phyloP scores from a whole-genome alignment of 2,329 filamentous ascomycete genomes.

The Tolypocladium pustulatum region DNA sequence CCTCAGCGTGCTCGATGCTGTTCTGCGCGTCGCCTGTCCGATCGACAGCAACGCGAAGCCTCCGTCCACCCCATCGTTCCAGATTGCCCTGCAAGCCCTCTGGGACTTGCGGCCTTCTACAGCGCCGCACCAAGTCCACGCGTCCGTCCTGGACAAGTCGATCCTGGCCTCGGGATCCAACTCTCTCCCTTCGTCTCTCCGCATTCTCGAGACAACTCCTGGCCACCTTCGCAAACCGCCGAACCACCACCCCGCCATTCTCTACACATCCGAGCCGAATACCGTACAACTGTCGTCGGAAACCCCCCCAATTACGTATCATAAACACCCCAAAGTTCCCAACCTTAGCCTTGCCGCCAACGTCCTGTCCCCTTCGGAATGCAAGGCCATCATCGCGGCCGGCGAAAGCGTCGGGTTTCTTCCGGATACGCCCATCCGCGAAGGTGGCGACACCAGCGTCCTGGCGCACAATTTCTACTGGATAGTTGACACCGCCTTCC shows the following conservation, averaged over 20 bases:
- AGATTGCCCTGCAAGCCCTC: slow-evolving; percentile 46
- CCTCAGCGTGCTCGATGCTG: slow-evolving; percentile 50
- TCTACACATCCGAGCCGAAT: slow-evolving; percentile 50
- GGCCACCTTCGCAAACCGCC: slow-evolving; percentile 54
- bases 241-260: slow-evolving; percentile 55
- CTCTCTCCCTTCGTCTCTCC: slow-evolving; percentile 24
- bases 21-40: slow-evolving; percentile 52
- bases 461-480: slow-evolving; percentile 67
- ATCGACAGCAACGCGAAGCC: slow-evolving; percentile 35
- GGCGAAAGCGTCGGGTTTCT: slow-evolving; percentile 56
- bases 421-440: slow-evolving; percentile 56
- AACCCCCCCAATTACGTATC: slow-evolving; percentile 36
- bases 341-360: slow-evolving; percentile 49
- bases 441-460: slow-evolving; percentile 54
- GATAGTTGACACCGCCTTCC: slow-evolving; percentile 54
- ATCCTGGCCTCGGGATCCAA: slow-evolving; percentile 33
- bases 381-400: slow-evolving; percentile 54
- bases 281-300: slow-evolving; percentile 39
- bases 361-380: slow-evolving; percentile 51
- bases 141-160: slow-evolving; percentile 47
- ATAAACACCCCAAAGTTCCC: slow-evolving; percentile 52
- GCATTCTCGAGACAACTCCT: slow-evolving; percentile 50
- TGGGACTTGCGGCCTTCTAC: slow-evolving; percentile 47
- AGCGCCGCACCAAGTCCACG: slow-evolving; percentile 35
- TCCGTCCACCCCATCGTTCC: slow-evolving; percentile 21